These are phyloP conservation scores for Edaphochlamys debaryana DNA, from an alignment of 139 green algal species.

Conservation along the genomic window DNA sequence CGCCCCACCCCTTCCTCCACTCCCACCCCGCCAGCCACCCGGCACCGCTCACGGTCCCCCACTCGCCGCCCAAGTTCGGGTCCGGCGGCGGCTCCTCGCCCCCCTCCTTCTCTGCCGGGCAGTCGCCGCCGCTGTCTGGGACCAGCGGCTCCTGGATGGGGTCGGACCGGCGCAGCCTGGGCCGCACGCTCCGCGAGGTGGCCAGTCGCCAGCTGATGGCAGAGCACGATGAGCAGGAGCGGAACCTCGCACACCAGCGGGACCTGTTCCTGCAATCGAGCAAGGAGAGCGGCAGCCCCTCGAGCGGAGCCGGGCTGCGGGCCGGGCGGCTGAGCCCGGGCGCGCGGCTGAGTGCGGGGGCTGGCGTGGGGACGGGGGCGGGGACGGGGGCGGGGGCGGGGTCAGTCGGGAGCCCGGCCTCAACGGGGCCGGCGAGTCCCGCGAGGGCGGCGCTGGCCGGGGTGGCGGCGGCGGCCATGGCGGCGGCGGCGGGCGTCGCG, in stretches of 20 bases:
- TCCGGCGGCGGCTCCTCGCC: not conserved
- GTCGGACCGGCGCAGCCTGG: not conserved
- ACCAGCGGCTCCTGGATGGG: not conserved
- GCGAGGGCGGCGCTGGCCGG: not conserved
- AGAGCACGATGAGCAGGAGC: constrained; percentile 7
- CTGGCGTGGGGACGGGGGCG: too few species aligned
- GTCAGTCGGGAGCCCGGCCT: not conserved
- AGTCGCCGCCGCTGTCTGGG: not conserved
- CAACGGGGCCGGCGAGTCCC: too few species aligned
- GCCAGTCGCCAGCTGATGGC: not conserved
- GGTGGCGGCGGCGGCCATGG: not conserved
- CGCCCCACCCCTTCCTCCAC: not conserved
- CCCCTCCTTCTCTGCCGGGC: not conserved
- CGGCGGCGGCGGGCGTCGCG: not conserved
- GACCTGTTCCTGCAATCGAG: not conserved
- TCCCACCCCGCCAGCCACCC: too few species aligned
- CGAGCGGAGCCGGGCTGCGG: too few species aligned
- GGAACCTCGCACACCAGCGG: not conserved
- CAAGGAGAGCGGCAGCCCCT: not conserved
- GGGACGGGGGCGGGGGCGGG: too few species aligned
- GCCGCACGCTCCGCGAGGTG: not conserved
- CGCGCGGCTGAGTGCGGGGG: too few species aligned
- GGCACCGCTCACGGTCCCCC: too few species aligned
- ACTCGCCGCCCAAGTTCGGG: too few species aligned
- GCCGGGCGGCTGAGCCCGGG: too few species aligned